phyloP scores from a whole-genome alignment of 306 rosid species.

The Mucuna pruriens region DNA sequence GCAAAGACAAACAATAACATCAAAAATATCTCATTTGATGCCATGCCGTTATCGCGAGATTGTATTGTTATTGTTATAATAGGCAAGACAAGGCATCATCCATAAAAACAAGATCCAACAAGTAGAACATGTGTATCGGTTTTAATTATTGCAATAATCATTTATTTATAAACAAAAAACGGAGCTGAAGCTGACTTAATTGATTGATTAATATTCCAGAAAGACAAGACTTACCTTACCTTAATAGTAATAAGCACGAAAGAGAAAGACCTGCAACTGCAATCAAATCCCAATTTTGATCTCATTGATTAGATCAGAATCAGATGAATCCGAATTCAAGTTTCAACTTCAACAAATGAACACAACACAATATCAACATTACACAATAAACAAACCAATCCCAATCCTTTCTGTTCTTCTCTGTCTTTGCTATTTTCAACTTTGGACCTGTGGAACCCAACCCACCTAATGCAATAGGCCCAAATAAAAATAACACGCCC shows the following conservation, averaged over 20 bases:
- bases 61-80: not conserved
- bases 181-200: not conserved
- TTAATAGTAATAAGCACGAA: not conserved
- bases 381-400: not conserved
- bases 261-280: not conserved
- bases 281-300: conserved; percentile 29
- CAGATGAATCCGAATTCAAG: not conserved
- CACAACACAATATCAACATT: not conserved
- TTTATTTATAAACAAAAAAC: not conserved
- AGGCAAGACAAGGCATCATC: too few relatives aligned
- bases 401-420: not conserved
- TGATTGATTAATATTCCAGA: conserved; percentile 9
- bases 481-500: not conserved
- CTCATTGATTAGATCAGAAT: conserved; percentile 23
- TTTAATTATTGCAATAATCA: not conserved
- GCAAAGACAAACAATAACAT: not conserved
- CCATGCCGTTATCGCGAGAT: not conserved
- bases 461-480: not conserved
- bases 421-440: not conserved
- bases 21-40: not conserved
- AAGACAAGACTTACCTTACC: conserved; percentile 20
- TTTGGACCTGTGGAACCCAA: not conserved
- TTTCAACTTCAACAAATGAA: not conserved
- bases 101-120: conserved; percentile 10
- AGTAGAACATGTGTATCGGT: not conserved